phyloP scores from a whole-genome alignment of 179 eudicot species.

The Beta macrorhiza region DNA sequence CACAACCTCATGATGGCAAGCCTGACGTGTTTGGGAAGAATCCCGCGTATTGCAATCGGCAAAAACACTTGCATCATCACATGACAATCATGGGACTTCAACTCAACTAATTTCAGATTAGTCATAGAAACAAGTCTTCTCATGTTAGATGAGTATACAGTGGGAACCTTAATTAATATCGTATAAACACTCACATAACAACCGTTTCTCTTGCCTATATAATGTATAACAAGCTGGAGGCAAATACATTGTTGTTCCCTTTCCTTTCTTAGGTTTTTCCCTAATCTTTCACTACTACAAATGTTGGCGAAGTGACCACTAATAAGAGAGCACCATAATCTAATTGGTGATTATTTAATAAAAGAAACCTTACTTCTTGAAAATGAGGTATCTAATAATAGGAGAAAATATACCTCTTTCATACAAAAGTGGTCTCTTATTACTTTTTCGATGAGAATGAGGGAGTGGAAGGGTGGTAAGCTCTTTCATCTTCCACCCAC shows the following conservation, averaged over 20 bases:
- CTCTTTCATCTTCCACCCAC: no score
- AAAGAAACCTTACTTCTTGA: no score
- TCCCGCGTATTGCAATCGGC: conserved; percentile 17
- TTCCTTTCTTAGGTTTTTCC: background rate
- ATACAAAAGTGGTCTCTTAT: no score
- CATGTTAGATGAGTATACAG: background rate
- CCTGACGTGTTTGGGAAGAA: conserved; percentile 20
- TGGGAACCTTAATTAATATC: background rate
- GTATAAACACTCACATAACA: background rate
- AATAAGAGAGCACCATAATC: no score
- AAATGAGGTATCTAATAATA: no score
- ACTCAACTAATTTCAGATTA: background rate
- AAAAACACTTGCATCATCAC: conserved; percentile 1
- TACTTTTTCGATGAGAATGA: no score
- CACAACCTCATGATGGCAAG: background rate
- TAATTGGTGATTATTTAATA: no score
- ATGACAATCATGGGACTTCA: conserved; percentile 1
- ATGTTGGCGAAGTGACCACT: no score
- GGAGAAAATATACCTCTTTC: no score
- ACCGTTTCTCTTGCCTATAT: background rate
- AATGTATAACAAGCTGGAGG: conserved; percentile 18
- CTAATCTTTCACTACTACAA: background rate
- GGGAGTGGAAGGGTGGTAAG: no score
- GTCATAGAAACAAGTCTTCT: no score
- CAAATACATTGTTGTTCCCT: background rate